A percentile compares a stretch with the other conserved stretches of the same genome.
phyloP scores from a whole-genome alignment of 1,284 basidiomycete species.

The Rhodotorula mucilaginosa region DNA sequence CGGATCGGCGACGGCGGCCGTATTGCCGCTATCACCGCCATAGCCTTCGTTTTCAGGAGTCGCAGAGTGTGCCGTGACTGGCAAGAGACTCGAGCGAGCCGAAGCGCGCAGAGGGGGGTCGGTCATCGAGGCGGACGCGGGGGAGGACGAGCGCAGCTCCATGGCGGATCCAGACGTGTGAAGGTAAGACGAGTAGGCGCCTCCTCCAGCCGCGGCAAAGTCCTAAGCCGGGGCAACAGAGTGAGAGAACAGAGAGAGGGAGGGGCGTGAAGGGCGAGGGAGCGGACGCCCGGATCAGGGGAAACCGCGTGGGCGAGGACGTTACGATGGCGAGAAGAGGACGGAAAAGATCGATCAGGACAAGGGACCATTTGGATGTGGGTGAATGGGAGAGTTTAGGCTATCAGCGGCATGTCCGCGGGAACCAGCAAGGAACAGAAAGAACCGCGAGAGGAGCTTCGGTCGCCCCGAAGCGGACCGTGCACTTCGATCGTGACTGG shows the following conservation, averaged over 20 bases:
- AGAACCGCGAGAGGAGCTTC: too few species aligned
- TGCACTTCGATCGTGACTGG: background rate
- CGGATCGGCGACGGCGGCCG: too few species aligned
- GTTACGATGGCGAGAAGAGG: background rate
- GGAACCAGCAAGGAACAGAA: too few species aligned
- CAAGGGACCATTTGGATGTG: background rate
- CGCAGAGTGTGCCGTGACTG: slow-evolving; percentile 6
- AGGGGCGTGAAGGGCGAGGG: background rate
- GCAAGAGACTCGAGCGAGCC: slow-evolving; percentile 17
- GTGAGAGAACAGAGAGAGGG: background rate
- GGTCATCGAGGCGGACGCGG: slow-evolving; percentile 9
- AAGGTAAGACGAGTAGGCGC: slow-evolving; percentile 6
- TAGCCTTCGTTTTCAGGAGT: slow-evolving; percentile 1
- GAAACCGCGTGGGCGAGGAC: background rate
- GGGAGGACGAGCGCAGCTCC: slow-evolving; percentile 34
- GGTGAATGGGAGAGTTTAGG: too few species aligned
- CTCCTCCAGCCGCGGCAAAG: slow-evolving; percentile 13
- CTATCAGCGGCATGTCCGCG: too few species aligned
- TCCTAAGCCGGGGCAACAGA: slow-evolving; percentile 13
- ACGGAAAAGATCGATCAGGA: background rate
- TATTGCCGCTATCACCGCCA: too few species aligned
- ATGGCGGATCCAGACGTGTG: slow-evolving; percentile 17
- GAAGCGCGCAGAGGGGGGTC: slow-evolving; percentile 13
- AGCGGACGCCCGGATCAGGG: background rate
- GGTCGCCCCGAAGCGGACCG: too few species aligned